Evolutionary conservation across 129 eudicot species (phyloP), one percentile per base, ranked within the genome.

Genomic region (Rutidosis leptorrhynchoides): DNA sequence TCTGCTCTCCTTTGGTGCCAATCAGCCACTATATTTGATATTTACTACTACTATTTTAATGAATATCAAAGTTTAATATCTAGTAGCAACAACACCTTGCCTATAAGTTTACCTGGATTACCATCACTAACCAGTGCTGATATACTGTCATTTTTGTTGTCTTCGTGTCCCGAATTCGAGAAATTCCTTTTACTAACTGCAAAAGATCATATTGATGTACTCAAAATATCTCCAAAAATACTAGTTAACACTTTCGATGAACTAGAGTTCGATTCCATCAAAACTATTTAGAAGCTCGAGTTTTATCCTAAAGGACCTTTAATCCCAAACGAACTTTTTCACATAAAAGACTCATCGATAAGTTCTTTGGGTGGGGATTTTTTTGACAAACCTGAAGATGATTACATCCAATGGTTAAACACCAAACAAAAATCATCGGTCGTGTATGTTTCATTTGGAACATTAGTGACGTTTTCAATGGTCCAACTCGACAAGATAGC

Each of bases 381-480:
- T 64, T 79, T 68, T 52, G 81, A 80, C 22, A 17, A 66, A 0
- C 66, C 80, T 23, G 7, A 23, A 9, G 25, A 67, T 5, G 51
- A 30, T 1, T 64, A 54, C 58, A 22, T 57, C 11, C 40, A 63
- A 7, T 88, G 95, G 91, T 75, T 88, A 17, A 58, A 37, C 72
- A 54, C 83, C 1, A 82, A 84, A 78, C 83, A 79, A 2, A 51
- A 27, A 33, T 64, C 69, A 0, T 84, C 88, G 1, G 76, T 84
- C 7, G 69, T 84, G 11, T 87, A 81, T 42, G 72, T 84, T 12
- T 78, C 90, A 5, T 84, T 84, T 63, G 95, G 95, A 1, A 84
- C 88, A 83, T 59, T 87, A 77, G 74, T 62, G 14, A 52, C 46
- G 48, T 58, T 84, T 17, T 35, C 74, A 7, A 54, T 65, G 62